Percentiles rank a stretch among this genome's conserved stretches.
Conservation (phyloP, 2,329 filamentous ascomycete genomes). For the Gremmenia infestans region DNA sequence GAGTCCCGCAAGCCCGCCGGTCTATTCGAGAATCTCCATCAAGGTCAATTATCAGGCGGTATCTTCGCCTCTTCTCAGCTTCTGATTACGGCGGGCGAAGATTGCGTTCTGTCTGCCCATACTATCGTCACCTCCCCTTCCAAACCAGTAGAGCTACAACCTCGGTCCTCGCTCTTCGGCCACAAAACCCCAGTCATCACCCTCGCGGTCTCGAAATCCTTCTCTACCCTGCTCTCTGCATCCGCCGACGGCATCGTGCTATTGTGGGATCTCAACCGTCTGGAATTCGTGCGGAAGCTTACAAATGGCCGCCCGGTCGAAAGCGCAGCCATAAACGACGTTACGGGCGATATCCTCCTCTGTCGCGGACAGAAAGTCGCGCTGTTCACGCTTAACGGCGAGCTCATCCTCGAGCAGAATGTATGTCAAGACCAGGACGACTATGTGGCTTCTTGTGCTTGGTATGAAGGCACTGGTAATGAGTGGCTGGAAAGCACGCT, state of each 20-base stretch:
- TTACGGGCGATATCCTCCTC: constrained; percentile 83
- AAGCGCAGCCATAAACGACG: constrained; percentile 82
- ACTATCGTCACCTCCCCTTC: constrained; percentile 57
- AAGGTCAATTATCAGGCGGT: constrained; percentile 79
- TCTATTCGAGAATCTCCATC: constrained; percentile 89
- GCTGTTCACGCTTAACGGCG: constrained; percentile 85
- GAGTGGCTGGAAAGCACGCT: constrained; percentile 88
- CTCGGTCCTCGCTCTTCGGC: constrained; percentile 78
- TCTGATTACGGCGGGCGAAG: constrained; percentile 84
- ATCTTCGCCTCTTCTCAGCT: constrained; percentile 86
- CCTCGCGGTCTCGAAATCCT: constrained; percentile 80
- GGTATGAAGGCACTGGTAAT: constrained; percentile 88
- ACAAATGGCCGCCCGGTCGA: constrained; percentile 55
- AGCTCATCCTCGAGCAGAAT: constrained; percentile 74
- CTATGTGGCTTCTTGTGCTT: constrained; percentile 74
- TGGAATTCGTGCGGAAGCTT: constrained; percentile 77
- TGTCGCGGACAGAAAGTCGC: constrained; percentile 71
- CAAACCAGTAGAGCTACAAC: constrained; percentile 73
- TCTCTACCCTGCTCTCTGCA: constrained; percentile 81
- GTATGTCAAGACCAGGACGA: constrained; percentile 71
- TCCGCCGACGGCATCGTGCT: constrained; percentile 78
- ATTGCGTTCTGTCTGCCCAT: constrained; percentile 87
- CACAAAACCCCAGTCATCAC: constrained; percentile 79
- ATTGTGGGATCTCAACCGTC: constrained; percentile 90
- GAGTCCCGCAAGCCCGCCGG: constrained; percentile 80